Base-by-base conservation (phyloP, 768 basidiomycete genomes). In the Gymnopilus dilepis region DNA sequence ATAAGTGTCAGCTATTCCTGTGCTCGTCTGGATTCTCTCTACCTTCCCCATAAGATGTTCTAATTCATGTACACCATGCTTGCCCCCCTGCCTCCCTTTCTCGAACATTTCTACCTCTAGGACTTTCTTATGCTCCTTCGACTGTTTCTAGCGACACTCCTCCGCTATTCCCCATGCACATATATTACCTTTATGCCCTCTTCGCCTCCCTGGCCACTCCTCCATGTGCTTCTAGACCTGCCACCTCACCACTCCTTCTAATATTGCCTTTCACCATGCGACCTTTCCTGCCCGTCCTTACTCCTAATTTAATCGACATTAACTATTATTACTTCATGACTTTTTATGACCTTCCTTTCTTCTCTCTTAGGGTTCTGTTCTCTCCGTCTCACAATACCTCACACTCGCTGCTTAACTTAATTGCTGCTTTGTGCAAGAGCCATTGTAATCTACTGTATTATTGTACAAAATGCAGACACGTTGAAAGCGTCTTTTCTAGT, bases 401-500 rank as follows among this genome's bases (percentile, higher is more conserved):
- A 31, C 47, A 50, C 22, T 52, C 51, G 43, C 50, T 56, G 47
- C 40, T 48, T 68, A 65, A 63, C 60, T 68, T 63, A 60, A 61
- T 56, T 8, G 52, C 60, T 62, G 55, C 43, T 40, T 69, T 62
- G 64, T 70, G 66, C 69, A 65, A 17, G 19, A 50, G 26, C 38
- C 62, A 61, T 62, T 73, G 71, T 73, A 73, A 69, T 69, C 63
- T 73, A 72, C 54, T 74, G 69, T 76, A 74, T 72, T n/a, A 74
- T 56, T 61, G 65, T 64, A 67, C 51, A 58, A 61, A 66, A 64
- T 65, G 62, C 59, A 63, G 62, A 65, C 53, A 59, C 60, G 38
- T 45, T 52, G 48, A 53, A 48, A 52, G 64, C 54, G 64, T 59
- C 57, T 21, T 55, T 60, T 31, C n/a, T 24, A 52, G 15, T 34